Percentiles rank a stretch among this genome's conserved stretches.
Evolutionary conservation across 805 yeast genomes (phyloP).

Genomic region (Wickerhamomyces xylosicus): DNA sequence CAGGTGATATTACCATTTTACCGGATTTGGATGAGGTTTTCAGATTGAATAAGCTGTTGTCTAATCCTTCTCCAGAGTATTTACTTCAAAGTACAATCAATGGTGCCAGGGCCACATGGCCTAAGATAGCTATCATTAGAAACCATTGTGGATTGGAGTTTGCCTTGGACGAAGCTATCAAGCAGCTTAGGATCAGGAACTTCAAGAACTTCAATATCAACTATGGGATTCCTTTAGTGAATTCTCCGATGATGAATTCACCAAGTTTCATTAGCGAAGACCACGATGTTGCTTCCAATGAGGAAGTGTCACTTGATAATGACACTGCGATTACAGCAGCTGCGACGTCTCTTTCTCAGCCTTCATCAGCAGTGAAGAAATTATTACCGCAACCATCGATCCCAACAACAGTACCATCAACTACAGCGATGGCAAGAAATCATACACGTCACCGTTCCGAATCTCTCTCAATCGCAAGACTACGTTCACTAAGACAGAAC

Average conservation of each 20-base stretch:
- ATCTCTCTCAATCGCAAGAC: conserved; percentile 10
- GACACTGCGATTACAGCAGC: not conserved
- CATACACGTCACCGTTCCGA: conserved; percentile 20
- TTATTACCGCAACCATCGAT: not conserved
- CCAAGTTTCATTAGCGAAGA: not conserved
- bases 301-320: not conserved
- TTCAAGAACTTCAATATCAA: conserved; percentile 25
- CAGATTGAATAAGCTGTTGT: conserved; percentile 54
- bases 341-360: not conserved
- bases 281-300: not conserved
- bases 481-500: conserved; percentile 11
- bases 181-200: conserved; percentile 51
- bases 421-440: not conserved
- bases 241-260: conserved; percentile 10
- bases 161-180: conserved; percentile 72
- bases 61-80: conserved; percentile 76
- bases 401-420: not conserved
- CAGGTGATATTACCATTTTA: conserved; percentile 88
- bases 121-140: conserved; percentile 71
- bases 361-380: not conserved
- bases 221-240: conserved; percentile 13
- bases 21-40: conserved; percentile 54
- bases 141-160: conserved; percentile 90
- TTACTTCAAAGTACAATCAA: conserved; percentile 58
- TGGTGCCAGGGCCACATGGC: conserved; percentile 94